Conservation (phyloP, 345 rosid genomes). For the Trapa incisa region DNA sequence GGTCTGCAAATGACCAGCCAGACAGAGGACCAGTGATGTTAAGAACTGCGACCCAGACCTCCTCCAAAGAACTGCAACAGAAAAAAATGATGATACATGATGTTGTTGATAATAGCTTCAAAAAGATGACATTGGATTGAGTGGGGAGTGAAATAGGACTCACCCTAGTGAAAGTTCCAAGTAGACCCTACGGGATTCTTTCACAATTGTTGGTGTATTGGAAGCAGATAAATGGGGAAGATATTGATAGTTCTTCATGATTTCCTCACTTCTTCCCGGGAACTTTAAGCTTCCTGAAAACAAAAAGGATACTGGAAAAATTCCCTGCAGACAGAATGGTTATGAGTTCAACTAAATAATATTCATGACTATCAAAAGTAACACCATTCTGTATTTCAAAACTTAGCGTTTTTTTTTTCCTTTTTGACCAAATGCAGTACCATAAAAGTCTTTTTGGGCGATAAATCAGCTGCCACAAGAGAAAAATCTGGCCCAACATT, state of each 20-base stretch:
- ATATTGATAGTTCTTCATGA: conserved; percentile 30
- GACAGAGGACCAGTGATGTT: conserved; percentile 90
- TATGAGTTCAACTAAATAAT: not conserved
- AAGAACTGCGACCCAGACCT: conserved; percentile 86
- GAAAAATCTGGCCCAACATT: conserved; percentile 38
- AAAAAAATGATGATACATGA: not conserved
- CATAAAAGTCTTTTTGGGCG: conserved; percentile 49
- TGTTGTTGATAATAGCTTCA: too few species aligned
- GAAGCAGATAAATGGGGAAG: conserved; percentile 47
- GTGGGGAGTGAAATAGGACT: conserved; percentile 12
- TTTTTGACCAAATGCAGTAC: conserved; percentile 23
- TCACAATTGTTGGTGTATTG: conserved; percentile 26
- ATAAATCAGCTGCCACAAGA: conserved; percentile 29
- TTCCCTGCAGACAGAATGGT: conserved; percentile 29
- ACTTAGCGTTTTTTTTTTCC: not conserved
- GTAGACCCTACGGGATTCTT: conserved; percentile 66
- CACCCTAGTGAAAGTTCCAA: conserved; percentile 87
- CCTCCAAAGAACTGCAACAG: conserved; percentile 60
- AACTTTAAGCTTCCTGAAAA: conserved; percentile 65
- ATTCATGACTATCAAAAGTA: not conserved
- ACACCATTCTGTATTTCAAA: not conserved
- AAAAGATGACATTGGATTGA: too few species aligned
- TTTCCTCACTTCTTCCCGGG: conserved; percentile 46
- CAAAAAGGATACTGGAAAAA: conserved; percentile 59
- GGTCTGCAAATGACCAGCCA: conserved; percentile 85